Evolutionary conservation across 176 grass and related monocot species (phyloP).

Genomic region (Musa beccarii): DNA sequence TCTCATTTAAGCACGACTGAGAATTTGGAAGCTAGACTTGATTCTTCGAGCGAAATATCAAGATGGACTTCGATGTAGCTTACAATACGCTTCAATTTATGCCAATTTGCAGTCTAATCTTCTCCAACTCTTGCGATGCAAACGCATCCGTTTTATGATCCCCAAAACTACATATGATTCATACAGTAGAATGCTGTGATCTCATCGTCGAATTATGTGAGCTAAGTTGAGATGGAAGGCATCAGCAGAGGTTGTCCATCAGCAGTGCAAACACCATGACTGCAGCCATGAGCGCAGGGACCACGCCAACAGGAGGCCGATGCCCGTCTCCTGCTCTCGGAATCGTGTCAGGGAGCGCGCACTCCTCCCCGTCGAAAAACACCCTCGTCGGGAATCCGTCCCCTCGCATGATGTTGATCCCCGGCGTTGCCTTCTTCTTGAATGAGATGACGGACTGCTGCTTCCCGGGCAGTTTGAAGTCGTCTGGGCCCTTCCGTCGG

Average conservation of each 20-base stretch:
- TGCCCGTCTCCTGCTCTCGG: slow-evolving; percentile 12
- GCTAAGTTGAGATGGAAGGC: too few species aligned
- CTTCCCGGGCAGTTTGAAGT: slow-evolving; percentile 57
- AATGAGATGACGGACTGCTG: slow-evolving; percentile 83
- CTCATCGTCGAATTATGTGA: too few species aligned
- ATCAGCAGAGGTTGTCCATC: not conserved
- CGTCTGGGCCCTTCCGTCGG: slow-evolving; percentile 28
- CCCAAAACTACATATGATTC: too few species aligned
- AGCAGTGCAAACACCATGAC: slow-evolving; percentile 1
- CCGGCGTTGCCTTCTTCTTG: slow-evolving; percentile 42
- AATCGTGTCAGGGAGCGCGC: slow-evolving; percentile 53
- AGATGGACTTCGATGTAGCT: too few species aligned
- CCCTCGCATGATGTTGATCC: slow-evolving; percentile 43
- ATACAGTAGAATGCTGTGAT: too few species aligned
- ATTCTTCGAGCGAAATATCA: too few species aligned
- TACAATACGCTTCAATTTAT: too few species aligned
- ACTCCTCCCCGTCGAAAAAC: slow-evolving; percentile 91
- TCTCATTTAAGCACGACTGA: too few species aligned
- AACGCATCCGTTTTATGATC: too few species aligned
- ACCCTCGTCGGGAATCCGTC: slow-evolving; percentile 68
- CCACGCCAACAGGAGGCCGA: not conserved
- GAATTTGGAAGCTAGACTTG: too few species aligned
- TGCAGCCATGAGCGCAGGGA: not conserved
- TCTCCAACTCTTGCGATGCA: too few species aligned
- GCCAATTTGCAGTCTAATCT: too few species aligned